Base-by-base conservation (phyloP, 352 stramenopile genomes). In the Globisporangium megalacanthum region DNA sequence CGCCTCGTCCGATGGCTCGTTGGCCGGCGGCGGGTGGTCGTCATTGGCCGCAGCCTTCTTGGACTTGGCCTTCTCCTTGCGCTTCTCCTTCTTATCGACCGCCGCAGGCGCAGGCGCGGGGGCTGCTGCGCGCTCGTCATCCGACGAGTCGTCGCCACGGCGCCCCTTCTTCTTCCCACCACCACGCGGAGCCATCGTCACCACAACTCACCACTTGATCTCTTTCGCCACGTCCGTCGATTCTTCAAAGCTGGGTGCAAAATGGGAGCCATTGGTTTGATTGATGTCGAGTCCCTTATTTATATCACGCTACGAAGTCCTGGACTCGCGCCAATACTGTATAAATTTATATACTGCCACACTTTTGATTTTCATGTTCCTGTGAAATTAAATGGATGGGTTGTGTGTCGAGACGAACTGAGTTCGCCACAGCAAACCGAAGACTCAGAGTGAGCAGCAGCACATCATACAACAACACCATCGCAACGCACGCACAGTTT, bases 161-260 rank as follows among this genome's bases (percentile, higher is more conserved):
- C 81, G 78, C 20, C 69, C 79, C 71, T 92, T 91, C 69, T 92
- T 92, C 77, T 92, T 92, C n/a, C 64, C 60, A 19, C 42, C 37
- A 45, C 39, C 44, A 13, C 60, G 44, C 7, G 77, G 77, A 69
- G 82, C 76, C 82, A 92, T 92, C 10, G 44, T 47, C 41, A 19
- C 13, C n/a, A 14, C 44, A 11, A 8, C 1, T 29, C 17, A 46
- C 41, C 45, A 49, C 17, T 19, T 20, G 10, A 8, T 8, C 31
- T 49, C 17, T 49, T 49, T 29, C 7, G 29, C 4, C 14, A 14
- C 3, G 45, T 49, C 14, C 22, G 17, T 13, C 19, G n/a, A 14
- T 49, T 15, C 36, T 36, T 15, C 25, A 22, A 10, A 37, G 51
- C 42, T 29, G 25, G 25, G 25, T 29, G 25, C 25, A 39, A 36